These are phyloP conservation scores for Colletotrichum graminicola DNA, from an alignment of 2,329 filamentous ascomycete species.

Conservation along the genomic window DNA sequence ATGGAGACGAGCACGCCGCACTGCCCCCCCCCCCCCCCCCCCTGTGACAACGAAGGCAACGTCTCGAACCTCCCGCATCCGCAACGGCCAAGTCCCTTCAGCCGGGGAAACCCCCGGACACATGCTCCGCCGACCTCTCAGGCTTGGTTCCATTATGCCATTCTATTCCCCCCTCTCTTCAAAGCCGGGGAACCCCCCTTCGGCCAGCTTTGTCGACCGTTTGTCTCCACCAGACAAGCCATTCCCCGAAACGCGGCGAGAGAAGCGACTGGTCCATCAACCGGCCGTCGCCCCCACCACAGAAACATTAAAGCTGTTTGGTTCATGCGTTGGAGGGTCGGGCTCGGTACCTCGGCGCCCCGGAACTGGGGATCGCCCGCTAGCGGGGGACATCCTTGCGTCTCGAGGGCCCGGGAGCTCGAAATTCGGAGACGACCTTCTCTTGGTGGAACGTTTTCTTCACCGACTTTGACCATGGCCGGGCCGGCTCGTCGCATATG, in stretches of 20 bases:
- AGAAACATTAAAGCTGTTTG: background rate
- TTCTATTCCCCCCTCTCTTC: no score
- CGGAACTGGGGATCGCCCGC: background rate
- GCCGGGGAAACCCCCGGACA: no score
- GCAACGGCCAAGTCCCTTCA: no score
- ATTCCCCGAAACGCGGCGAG: background rate
- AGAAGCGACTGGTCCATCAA: constrained; percentile 13
- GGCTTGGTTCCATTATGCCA: no score
- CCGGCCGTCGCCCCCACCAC: background rate
- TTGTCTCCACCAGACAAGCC: background rate
- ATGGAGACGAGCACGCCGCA: no score
- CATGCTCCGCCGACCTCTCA: no score
- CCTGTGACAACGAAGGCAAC: no score
- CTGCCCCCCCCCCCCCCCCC: no score
- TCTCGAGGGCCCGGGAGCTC: background rate
- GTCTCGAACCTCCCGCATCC: no score
- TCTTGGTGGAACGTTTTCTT: background rate
- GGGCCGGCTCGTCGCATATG: background rate
- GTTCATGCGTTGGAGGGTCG: background rate
- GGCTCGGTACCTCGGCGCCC: constrained; percentile 1
- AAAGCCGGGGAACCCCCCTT: no score
- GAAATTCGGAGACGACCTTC: no score
- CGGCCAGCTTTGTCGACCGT: no score
- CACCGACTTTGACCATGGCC: background rate
- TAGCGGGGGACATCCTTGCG: constrained; percentile 4